Base-by-base conservation (phyloP, 75 land plant genomes). In the Pinus albicaulis region DNA sequence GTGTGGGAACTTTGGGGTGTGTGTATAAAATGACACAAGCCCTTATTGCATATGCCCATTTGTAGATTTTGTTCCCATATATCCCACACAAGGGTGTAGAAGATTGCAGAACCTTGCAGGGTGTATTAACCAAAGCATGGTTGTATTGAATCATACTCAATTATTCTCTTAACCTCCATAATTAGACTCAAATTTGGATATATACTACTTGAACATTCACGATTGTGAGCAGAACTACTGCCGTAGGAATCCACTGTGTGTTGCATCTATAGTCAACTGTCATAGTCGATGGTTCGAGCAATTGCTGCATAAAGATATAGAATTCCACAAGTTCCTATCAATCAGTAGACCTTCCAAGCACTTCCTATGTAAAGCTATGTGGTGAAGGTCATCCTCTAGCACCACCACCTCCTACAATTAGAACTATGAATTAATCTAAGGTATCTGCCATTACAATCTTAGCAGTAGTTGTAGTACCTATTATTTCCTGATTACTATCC, bases 281-380 rank as follows among this genome's bases (percentile, higher is more conserved):
- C 20, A 75, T 81, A 22, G 80, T 82, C 0, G 90, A 92, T 69
- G 95, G 95, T 2, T 78, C 90, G 11, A 90, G 92, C 11, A 52
- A 59, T 12, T 92, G 95, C 66, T 80, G 72, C 74, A 62, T 82
- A 56, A 87, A 85, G 55, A 62, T 74, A 12, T 38, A 76, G 1
- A 71, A 44, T 31, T 87, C 81, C 63, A 64, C 84, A 23, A 90
- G 92, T 65, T 92, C 84, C 5, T 88, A 87, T 73, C 85, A 82
- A 56, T 82, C 82, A 4, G 76, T 85, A 4, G 73, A 76, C 0
- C 58, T 90, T 26, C 83, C 86, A 6, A 84, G 90, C 80, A 88
- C 84, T 75, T 85, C 90, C 1, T 92, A 75, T 58, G 76, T 92
- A 4, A 90, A 90, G 87, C 86, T 92, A 7, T 92, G 95, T 74